Evolutionary conservation across 2,329 filamentous ascomycete species (phyloP).

Genomic region (Aspergillus pseudotamarii): DNA sequence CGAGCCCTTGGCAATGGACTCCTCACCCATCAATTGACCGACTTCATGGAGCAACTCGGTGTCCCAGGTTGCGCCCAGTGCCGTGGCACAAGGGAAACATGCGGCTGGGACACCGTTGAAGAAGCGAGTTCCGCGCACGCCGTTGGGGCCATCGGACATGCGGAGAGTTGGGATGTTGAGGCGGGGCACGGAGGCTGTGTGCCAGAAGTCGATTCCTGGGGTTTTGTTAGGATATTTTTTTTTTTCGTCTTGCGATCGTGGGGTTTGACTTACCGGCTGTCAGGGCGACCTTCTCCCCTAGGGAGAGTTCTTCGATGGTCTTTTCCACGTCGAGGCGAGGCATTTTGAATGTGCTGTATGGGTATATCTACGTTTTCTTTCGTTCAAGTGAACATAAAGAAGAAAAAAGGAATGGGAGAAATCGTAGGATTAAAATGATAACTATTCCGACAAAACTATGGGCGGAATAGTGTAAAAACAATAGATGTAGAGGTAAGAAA

Average conservation of each 20-base stretch:
- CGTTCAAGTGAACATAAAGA: not conserved
- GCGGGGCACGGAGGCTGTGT: conserved; percentile 64
- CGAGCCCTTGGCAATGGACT: conserved; percentile 72
- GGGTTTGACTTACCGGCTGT: conserved; percentile 34
- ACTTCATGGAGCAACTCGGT: conserved; percentile 68
- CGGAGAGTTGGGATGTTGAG: conserved; percentile 68
- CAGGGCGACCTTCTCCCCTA: conserved; percentile 60
- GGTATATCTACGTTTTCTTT: conserved; percentile 10
- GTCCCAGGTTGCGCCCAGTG: conserved; percentile 79
- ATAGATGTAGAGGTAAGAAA: not conserved
- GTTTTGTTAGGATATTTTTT: not conserved
- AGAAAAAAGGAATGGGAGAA: not conserved
- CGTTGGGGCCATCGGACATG: conserved; percentile 71
- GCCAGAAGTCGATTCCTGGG: conserved; percentile 64
- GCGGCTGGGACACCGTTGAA: conserved; percentile 71
- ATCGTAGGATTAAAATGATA: not conserved
- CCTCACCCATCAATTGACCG: conserved; percentile 70
- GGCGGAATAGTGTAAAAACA: not conserved
- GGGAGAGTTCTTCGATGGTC: conserved; percentile 56
- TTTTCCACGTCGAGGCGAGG: conserved; percentile 45
- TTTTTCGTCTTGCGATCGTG: not conserved
- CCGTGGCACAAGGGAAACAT: conserved; percentile 77
- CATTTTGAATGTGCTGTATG: conserved; percentile 27
- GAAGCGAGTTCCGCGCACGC: conserved; percentile 68
- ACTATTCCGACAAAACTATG: not conserved